These are phyloP conservation scores for Corymbia citriodora DNA, from an alignment of 441 rosid genomes.

Conservation along the genomic window DNA sequence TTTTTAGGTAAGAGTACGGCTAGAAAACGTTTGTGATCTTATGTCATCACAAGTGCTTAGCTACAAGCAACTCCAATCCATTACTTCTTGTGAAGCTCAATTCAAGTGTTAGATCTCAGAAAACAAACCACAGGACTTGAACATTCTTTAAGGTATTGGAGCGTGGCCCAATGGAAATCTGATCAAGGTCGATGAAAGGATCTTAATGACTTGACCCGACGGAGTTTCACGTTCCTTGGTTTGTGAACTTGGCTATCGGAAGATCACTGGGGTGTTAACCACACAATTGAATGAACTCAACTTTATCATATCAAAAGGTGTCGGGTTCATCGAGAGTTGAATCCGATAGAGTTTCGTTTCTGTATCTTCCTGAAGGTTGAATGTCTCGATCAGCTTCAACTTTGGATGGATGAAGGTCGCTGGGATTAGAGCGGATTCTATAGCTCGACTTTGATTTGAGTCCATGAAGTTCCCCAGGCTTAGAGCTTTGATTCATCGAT, in stretches of 20 bases:
- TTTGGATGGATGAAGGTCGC: not conserved
- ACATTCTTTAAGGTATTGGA: not conserved
- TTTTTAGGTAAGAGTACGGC: not conserved
- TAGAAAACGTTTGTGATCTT: not conserved
- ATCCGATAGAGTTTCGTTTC: not conserved
- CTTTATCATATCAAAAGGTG: not conserved
- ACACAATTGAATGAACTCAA: not conserved
- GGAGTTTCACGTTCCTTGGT: not conserved
- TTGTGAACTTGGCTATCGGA: not conserved
- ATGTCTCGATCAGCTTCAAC: not conserved
- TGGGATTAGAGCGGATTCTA: not conserved
- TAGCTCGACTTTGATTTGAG: not conserved
- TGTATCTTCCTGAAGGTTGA: not conserved
- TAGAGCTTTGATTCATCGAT: not conserved
- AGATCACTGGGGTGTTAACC: not conserved
- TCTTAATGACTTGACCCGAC: not conserved
- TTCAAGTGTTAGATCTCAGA: not conserved
- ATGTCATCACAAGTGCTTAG: not conserved
- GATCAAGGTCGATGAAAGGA: not conserved
- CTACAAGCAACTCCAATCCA: not conserved
- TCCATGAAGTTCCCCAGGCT: not conserved
- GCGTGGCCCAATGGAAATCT: not conserved
- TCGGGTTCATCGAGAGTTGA: not conserved
- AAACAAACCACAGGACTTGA: not conserved
- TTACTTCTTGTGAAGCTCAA: not conserved